Evolutionary conservation across 345 rosid genomes (phyloP), one percentile per base, ranked within the genome.

Genomic region (Mangifera indica): DNA sequence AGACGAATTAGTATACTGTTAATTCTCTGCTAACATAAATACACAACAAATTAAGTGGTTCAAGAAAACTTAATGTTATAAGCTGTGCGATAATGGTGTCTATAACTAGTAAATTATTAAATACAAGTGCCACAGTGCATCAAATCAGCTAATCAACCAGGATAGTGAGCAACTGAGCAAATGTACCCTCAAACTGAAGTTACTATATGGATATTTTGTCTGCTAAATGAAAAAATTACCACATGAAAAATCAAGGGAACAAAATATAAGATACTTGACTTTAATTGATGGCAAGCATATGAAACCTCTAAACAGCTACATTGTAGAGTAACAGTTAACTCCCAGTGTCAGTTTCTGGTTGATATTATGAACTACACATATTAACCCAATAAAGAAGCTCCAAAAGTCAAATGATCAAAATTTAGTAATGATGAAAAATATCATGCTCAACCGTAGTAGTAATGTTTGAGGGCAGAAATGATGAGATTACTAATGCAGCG

Each of bases 1-100:
- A 79, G 17, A 63, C 55, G 67, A 77, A 76, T 32, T 64, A 73
- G 37, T 55, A 63, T 15, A 69, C 45, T 13, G 59, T 59, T 59
- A 45, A 49, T 58, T 67, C 24, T 42, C 51, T 51, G 24, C 29
- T 37, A 6, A 37, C 42, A 37, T 5, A 37, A 5, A 37, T 5
- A 37, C 42, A 6, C 42, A 37, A 37, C 42, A 37, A 37, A 37
- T 37, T 37, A 37, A 37, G 32, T 37, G 42, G 42, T 37, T 60
- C 42, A 25, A 25, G 40, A 46, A 52, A 64, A 29, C 26, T 54
- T 59, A 61, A 51, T 10, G 18, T 51, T 26, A 58, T 24, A 64
- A 49, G 12, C 21, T 12, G 40, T 25, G 48, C 49, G 55, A 56
- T 21, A 70, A 5, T 0, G 9, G 54, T 60, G 21, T 26, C 11